Evolutionary conservation across 768 basidiomycete species (phyloP).

Genomic region (Crucibulum laeve): DNA sequence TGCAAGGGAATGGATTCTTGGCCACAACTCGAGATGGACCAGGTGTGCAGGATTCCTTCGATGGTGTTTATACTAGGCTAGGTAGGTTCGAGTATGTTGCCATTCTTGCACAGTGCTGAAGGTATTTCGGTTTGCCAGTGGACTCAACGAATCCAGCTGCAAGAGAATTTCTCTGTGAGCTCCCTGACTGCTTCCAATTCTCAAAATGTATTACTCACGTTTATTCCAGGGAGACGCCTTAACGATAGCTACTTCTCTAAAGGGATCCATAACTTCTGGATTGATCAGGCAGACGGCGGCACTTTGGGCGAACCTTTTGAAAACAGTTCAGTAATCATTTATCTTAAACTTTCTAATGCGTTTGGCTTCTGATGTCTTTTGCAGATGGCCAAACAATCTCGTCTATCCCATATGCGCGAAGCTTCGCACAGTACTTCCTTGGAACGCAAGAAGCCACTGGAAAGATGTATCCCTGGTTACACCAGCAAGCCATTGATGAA

Average conservation of each 20-base stretch:
- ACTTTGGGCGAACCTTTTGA: conserved; percentile 29
- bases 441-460: conserved; percentile 29
- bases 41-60: conserved; percentile 29
- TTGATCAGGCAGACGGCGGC: conserved; percentile 33
- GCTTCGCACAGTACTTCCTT: conserved; percentile 30
- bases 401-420: conserved; percentile 24
- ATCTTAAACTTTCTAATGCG: neutral
- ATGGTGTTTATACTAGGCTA: conserved; percentile 28
- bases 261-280: conserved; percentile 33
- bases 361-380: neutral
- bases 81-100: conserved; percentile 7
- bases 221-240: conserved; percentile 23
- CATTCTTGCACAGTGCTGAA: neutral
- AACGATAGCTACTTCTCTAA: conserved; percentile 32
- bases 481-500: conserved; percentile 32
- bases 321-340: conserved; percentile 19
- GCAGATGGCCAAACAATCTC: conserved; percentile 25
- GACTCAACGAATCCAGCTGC: conserved; percentile 32
- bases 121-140: conserved; percentile 10
- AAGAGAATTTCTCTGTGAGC: conserved; percentile 28
- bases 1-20: conserved; percentile 25
- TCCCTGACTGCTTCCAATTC: neutral
- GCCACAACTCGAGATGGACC: conserved; percentile 30
- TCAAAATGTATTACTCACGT: neutral
- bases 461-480: conserved; percentile 34